Evolutionary conservation across 2,329 filamentous ascomycete genomes (phyloP).

Genomic region (Epichloe bromicola): DNA sequence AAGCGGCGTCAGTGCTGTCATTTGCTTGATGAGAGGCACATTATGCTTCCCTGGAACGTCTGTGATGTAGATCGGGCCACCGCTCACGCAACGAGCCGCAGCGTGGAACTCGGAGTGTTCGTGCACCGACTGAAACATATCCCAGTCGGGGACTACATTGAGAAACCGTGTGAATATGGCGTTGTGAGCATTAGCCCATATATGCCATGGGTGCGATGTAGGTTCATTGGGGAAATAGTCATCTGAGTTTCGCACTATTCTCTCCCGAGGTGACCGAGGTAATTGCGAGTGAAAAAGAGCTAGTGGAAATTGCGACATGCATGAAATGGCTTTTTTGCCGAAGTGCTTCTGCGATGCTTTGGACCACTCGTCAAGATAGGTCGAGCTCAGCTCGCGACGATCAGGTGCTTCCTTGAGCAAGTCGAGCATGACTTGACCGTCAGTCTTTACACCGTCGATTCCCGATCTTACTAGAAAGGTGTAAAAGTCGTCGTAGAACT

Average conservation of each 20-base stretch:
- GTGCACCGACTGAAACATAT: conserved; percentile 55
- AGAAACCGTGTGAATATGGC: conserved; percentile 69
- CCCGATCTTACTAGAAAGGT: conserved; percentile 60
- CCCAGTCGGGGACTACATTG: conserved; percentile 75
- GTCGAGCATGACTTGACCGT: conserved; percentile 84
- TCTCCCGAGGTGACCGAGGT: conserved; percentile 57
- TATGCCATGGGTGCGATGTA: conserved; percentile 81
- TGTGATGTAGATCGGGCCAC: conserved; percentile 89
- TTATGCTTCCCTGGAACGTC: conserved; percentile 78
- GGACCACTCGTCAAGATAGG: conserved; percentile 80
- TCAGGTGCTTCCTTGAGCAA: conserved; percentile 53
- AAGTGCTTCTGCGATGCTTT: conserved; percentile 69
- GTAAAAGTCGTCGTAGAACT: conserved; percentile 89
- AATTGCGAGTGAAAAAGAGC: conserved; percentile 77
- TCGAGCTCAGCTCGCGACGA: conserved; percentile 56
- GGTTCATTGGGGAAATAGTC: conserved; percentile 83
- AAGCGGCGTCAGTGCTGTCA: conserved; percentile 60
- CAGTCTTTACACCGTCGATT: conserved; percentile 82
- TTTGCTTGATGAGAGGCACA: conserved; percentile 59
- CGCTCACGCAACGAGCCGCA: conserved; percentile 76
- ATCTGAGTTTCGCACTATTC: conserved; percentile 74
- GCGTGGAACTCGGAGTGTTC: conserved; percentile 74
- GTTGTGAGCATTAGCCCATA: conserved; percentile 91
- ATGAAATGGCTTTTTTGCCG: conserved; percentile 66
- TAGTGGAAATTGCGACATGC: conserved; percentile 86